Base-by-base conservation (phyloP, 1,284 basidiomycete species). In the Cutaneotrichosporon arboriforme region DNA sequence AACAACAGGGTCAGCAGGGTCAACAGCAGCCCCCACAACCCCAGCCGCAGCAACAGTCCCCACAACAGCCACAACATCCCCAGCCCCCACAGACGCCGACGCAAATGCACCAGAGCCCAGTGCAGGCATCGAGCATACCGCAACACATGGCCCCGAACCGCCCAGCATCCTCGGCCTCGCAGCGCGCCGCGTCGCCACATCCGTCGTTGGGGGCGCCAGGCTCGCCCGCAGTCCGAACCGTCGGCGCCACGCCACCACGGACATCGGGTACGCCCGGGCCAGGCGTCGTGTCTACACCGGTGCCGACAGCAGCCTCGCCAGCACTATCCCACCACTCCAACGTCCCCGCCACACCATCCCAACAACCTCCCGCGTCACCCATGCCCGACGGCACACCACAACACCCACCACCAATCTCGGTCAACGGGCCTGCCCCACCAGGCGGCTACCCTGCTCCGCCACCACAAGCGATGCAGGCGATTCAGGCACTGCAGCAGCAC, bases 71-170 rank as follows among this genome's bases (percentile, higher is more conserved):
- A 26, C 33, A 46, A 48, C 46, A 44, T 18, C 37, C 40, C 38
- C 35, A 46, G 15, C 42, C 54, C 22, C 50, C 37, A 22, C 37
- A 44, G 45, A 55, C 49, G 4, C 49, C 42, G 46, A 59, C 58
- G 36, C 62, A 61, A 33, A 40, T 35, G 17, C 61, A 53, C 31
- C 57, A 55, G 51, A 61, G 61, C 17, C 68, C 67, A 36, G 58
- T 62, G 2, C 51, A 55, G 4, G 50, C 47, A 20, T 72, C 69
- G 4, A 62, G 63, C 47, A 44, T 73, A 22, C 71, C 71, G 9
- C 68, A 66, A 46, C 69, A 73, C 47, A 67, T 73, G 68, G 66
- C 59, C 8, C 67, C 64, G 4, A 62, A 65, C 21, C 66, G 71
- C 14, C 69, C 71, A 1, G 61, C 56, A 2, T 73, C 71, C 4